Conservation (phyloP, 2,329 filamentous ascomycete genomes). For the Pyrenophora seminiperda region DNA sequence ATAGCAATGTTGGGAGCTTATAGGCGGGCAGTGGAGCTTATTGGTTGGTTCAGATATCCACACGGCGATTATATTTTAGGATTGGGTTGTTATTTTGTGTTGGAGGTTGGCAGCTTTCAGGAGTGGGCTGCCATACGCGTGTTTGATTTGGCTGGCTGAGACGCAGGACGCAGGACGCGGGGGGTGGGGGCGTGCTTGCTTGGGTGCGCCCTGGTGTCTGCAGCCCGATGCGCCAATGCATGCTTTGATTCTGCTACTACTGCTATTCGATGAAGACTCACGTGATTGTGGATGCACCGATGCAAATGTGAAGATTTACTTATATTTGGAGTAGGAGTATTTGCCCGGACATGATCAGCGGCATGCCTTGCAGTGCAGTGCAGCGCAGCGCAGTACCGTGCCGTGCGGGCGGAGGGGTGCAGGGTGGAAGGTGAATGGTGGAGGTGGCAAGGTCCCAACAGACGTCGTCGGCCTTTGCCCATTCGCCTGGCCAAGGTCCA, state of each 20-base stretch:
- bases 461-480: background rate
- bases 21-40: conserved; percentile 11
- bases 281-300: background rate
- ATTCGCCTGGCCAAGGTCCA: conserved; percentile 7
- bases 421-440: no score
- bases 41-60: conserved; percentile 36
- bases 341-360: background rate
- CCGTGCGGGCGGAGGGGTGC: no score
- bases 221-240: no score
- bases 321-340: background rate
- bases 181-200: background rate
- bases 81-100: background rate
- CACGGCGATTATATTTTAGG: conserved; percentile 18
- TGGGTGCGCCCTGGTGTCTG: background rate
- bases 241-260: background rate
- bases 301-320: background rate
- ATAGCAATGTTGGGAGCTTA: conserved; percentile 1
- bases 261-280: background rate
- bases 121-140: no score
- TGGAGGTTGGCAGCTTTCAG: no score
- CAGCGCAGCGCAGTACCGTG: no score
- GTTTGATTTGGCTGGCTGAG: background rate
- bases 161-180: background rate
- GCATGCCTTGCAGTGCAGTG: background rate
- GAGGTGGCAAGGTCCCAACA: conserved; percentile 2